Evolutionary conservation across 805 yeast species (phyloP).

Genomic region (Millerozyma miso): DNA sequence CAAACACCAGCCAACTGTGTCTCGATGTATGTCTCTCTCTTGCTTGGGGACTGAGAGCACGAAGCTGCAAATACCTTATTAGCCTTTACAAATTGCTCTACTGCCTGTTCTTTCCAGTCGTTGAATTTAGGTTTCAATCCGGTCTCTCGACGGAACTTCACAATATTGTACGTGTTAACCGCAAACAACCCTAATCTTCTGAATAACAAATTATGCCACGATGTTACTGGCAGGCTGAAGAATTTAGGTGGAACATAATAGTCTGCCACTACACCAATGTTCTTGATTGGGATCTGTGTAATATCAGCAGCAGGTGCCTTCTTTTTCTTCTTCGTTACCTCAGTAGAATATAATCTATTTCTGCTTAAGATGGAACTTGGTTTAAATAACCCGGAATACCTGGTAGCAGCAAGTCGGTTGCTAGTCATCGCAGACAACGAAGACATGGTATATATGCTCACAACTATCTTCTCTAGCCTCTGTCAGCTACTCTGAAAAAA

Average conservation of each 20-base stretch:
- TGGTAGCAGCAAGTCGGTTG: neutral
- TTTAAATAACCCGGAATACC: neutral
- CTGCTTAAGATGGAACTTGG: neutral
- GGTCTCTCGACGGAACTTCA: constrained; percentile 42
- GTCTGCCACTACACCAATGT: constrained; percentile 39
- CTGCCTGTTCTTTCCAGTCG: constrained; percentile 82
- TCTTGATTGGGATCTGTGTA: constrained; percentile 34
- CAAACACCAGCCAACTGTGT: constrained; percentile 31
- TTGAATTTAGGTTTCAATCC: constrained; percentile 52
- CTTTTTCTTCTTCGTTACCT: constrained; percentile 11
- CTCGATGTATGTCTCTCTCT: constrained; percentile 43
- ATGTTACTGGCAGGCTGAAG: constrained; percentile 19
- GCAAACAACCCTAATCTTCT: constrained; percentile 67
- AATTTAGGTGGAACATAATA: constrained; percentile 40
- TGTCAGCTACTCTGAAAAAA: too few relatives aligned
- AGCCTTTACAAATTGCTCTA: constrained; percentile 71
- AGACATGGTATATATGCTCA: neutral
- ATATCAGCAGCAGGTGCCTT: constrained; percentile 24
- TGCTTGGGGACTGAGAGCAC: constrained; percentile 25
- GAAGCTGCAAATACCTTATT: constrained; percentile 73
- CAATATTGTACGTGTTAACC: constrained; percentile 55
- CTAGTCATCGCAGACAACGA: neutral
- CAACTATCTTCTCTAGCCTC: neutral
- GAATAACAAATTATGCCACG: constrained; percentile 45
- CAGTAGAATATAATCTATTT: constrained; percentile 11